Conservation (phyloP, 2,329 filamentous ascomycete genomes). For the Ceratocystis smalleyi region DNA sequence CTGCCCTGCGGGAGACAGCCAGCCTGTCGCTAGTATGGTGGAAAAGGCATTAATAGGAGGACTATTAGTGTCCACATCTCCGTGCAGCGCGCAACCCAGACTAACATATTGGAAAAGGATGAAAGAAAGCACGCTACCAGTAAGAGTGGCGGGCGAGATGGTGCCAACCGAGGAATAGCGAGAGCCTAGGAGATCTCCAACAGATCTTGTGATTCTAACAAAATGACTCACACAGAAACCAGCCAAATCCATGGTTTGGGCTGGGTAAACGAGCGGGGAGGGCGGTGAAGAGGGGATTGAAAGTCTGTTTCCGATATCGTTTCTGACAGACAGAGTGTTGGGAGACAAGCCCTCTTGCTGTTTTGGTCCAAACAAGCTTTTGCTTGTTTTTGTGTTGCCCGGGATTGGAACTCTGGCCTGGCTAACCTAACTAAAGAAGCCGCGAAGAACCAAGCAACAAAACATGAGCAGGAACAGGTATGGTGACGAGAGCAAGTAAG, state of each 20-base stretch:
- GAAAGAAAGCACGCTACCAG: background rate
- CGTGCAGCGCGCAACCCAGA: background rate
- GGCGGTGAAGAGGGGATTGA: background rate
- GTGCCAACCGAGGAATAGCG: background rate
- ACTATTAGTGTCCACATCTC: no score
- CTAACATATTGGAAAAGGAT: background rate
- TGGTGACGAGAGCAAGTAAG: background rate
- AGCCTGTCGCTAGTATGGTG: no score
- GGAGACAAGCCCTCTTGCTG: background rate
- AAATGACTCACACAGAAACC: background rate
- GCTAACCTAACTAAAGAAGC: background rate
- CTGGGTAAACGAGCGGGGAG: background rate
- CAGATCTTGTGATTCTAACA: background rate
- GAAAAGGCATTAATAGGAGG: no score
- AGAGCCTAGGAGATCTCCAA: background rate
- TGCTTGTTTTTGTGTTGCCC: background rate
- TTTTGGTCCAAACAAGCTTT: background rate
- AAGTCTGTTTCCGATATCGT: background rate
- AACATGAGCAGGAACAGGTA: background rate
- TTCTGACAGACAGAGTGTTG: background rate
- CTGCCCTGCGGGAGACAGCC: no score
- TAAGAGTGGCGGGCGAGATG: background rate
- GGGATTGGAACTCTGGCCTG: background rate
- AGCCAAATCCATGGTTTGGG: background rate
- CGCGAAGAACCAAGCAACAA: background rate